These are phyloP conservation scores for Acanthochlamys bracteata DNA, from an alignment of 106 monocot species.

Conservation along the genomic window DNA sequence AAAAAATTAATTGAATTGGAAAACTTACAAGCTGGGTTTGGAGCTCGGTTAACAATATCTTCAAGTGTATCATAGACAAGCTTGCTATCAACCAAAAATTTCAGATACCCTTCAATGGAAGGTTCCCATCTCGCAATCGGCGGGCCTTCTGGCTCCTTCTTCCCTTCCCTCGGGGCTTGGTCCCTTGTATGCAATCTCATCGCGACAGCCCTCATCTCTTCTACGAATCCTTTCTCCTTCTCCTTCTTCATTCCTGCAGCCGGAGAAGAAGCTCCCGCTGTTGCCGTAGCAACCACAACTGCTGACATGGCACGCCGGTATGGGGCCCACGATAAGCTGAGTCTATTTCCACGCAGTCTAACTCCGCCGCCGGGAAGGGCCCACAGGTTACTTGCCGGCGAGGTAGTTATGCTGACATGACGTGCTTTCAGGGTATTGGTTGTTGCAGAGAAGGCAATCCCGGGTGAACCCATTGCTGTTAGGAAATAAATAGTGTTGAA, in stretches of 20 bases:
- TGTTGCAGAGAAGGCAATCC: too few species aligned
- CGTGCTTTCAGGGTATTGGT: too few species aligned
- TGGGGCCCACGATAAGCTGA: too few species aligned
- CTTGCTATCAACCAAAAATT: constrained; percentile 69
- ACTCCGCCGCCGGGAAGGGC: not conserved
- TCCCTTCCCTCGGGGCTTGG: constrained; percentile 55
- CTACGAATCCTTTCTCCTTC: constrained; percentile 45
- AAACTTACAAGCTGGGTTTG: constrained; percentile 52
- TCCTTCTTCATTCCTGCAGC: constrained; percentile 11
- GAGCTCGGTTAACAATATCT: constrained; percentile 37
- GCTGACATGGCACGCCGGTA: not conserved
- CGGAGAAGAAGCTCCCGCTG: not conserved
- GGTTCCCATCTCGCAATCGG: constrained; percentile 67
- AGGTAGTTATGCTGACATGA: too few species aligned
- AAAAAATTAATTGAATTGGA: not conserved
- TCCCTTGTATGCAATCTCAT: constrained; percentile 71
- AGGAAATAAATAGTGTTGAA: too few species aligned
- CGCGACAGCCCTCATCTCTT: constrained; percentile 59
- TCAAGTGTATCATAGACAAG: constrained; percentile 65
- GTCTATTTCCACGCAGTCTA: not conserved
- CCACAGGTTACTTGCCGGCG: too few species aligned
- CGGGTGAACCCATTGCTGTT: too few species aligned
- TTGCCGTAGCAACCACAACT: not conserved
- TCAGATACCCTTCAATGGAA: constrained; percentile 48
- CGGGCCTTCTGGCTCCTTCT: constrained; percentile 39